A percentile compares a stretch with the other conserved stretches of the same genome.
These are phyloP conservation scores for Stipa capillata DNA, from an alignment of 176 grass and related monocot species.

Conservation along the genomic window DNA sequence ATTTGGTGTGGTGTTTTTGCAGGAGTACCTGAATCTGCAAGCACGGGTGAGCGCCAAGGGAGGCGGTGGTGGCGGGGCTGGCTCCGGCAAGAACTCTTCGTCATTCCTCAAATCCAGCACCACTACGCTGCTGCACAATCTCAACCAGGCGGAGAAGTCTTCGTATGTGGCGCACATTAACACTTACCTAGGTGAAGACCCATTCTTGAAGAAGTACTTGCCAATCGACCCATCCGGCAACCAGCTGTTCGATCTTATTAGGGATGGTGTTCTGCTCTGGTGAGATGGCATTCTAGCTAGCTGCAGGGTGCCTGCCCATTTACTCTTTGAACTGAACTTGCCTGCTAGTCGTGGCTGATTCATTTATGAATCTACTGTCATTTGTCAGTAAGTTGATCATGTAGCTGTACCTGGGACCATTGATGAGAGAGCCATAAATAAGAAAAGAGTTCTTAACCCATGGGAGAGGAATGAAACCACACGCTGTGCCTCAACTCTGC, in stretches of 20 bases:
- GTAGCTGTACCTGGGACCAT: conserved; percentile 93
- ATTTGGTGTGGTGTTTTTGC: not conserved
- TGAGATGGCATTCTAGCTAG: conserved; percentile 32
- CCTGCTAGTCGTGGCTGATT: conserved; percentile 8
- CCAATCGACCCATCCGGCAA: conserved; percentile 70
- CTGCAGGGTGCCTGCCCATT: conserved; percentile 3
- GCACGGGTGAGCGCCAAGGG: conserved; percentile 46
- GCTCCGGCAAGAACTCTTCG: conserved; percentile 50
- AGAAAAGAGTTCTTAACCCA: conserved; percentile 92
- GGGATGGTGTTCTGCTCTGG: conserved; percentile 94
- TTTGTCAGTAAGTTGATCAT: conserved; percentile 94
- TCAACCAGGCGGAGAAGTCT: conserved; percentile 87
- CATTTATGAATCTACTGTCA: conserved; percentile 40
- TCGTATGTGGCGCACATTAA: conserved; percentile 97
- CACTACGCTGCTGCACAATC: conserved; percentile 88
- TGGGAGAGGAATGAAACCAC: conserved; percentile 99
- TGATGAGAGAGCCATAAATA: conserved; percentile 99
- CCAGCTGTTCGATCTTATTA: conserved; percentile 75
- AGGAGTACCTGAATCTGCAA: conserved; percentile 86
- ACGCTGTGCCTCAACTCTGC: conserved; percentile 99
- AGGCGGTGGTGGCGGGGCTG: conserved; percentile 1
- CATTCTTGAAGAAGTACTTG: conserved; percentile 89
- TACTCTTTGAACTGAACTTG: conserved; percentile 12
- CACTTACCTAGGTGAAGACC: conserved; percentile 74
- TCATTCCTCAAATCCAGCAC: conserved; percentile 81